Conservation (phyloP, 495 filamentous ascomycete genomes). For the Penicillium taxi region DNA sequence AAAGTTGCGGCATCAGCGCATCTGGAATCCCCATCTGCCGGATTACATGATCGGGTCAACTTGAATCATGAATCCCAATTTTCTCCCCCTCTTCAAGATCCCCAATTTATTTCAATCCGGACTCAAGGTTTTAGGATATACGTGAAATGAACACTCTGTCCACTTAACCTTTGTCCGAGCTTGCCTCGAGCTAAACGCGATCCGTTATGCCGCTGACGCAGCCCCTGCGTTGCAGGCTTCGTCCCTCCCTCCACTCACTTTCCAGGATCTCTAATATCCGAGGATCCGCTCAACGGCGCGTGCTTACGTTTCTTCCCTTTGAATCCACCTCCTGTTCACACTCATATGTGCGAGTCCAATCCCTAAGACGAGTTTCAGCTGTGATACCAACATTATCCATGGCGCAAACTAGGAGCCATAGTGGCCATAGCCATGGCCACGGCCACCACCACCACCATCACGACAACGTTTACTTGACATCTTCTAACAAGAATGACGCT, state of each 20-base stretch:
- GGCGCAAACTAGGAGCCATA: slow-evolving; percentile 31
- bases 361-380: slow-evolving; percentile 12
- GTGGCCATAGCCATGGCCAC: slow-evolving; percentile 26
- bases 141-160: slow-evolving; percentile 19
- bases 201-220: slow-evolving; percentile 40
- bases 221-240: slow-evolving; percentile 41
- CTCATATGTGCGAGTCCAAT: slow-evolving; percentile 20
- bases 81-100: background rate
- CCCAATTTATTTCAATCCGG: background rate
- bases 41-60: slow-evolving; percentile 22
- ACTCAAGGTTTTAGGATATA: background rate
- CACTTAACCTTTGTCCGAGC: slow-evolving; percentile 10
- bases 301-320: slow-evolving; percentile 20
- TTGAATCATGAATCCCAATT: slow-evolving; percentile 4
- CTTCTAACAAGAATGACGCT: slow-evolving; percentile 81
- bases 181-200: slow-evolving; percentile 17
- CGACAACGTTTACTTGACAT: slow-evolving; percentile 84
- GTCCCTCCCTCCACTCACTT: slow-evolving; percentile 26
- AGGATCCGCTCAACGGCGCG: slow-evolving; percentile 20
- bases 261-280: slow-evolving; percentile 8
- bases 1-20: slow-evolving; percentile 13
- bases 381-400: slow-evolving; percentile 23
- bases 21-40: slow-evolving; percentile 15
- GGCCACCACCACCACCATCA: slow-evolving; percentile 65
- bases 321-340: slow-evolving; percentile 8